Conservation (phyloP, 148 eudicot species). For the Nyssa sinensis region DNA sequence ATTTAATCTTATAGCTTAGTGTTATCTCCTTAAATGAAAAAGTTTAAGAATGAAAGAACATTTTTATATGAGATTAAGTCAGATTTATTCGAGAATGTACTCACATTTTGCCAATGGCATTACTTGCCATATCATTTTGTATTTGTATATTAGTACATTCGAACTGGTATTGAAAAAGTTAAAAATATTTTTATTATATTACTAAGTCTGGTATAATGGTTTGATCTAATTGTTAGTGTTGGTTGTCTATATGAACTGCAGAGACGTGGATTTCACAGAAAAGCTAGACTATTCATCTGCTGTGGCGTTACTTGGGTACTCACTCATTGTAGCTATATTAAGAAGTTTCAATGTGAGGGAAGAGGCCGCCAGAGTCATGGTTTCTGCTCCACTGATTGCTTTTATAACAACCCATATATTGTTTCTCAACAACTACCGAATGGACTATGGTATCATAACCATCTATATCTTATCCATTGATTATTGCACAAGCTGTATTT, state of each 20-base stretch:
- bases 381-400: slow-evolving; percentile 69
- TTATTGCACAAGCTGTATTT: neutral
- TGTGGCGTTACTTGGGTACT: slow-evolving; percentile 75
- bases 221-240: neutral
- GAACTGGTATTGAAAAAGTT: slow-evolving; percentile 4
- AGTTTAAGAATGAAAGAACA: neutral
- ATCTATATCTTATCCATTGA: slow-evolving; percentile 6
- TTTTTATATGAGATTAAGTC: neutral
- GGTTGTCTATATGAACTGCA: slow-evolving; percentile 30
- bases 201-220: neutral
- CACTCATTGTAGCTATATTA: slow-evolving; percentile 65
- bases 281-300: slow-evolving; percentile 87
- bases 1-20: neutral
- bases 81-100: neutral
- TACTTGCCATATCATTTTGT: neutral
- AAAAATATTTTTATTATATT: neutral
- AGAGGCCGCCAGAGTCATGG: slow-evolving; percentile 79
- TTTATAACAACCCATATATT: slow-evolving; percentile 74
- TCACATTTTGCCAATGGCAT: neutral
- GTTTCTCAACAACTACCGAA: slow-evolving; percentile 61
- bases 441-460: slow-evolving; percentile 69
- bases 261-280: slow-evolving; percentile 79
- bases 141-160: neutral
- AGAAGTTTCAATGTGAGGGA: slow-evolving; percentile 63
- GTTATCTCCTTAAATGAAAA: neutral